Base-by-base conservation (phyloP, 345 rosid species). In the Populus tremula region DNA sequence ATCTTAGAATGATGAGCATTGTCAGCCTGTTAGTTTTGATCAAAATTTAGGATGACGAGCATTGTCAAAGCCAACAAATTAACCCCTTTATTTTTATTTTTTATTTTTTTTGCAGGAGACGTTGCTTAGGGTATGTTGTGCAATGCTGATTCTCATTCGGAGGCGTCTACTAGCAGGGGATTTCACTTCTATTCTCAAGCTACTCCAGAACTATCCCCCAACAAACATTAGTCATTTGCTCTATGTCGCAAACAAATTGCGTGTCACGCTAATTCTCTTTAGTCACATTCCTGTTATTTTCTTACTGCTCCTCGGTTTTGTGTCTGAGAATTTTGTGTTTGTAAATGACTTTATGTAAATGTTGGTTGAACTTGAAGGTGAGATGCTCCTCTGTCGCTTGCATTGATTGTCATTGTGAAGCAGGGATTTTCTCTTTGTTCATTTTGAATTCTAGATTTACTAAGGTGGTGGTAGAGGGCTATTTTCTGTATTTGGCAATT, bases 181-280 rank as follows among this genome's bases (percentile, higher is more conserved):
- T 78, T 93, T 93, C 86, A 93, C 98, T 23, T 87, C 93, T 23
- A 93, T 87, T 80, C 91, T 93, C 73, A 88, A 88, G 85, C 87
- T 93, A 14, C 92, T 93, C 31, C 98, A 93, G 79, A 84, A 88
- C 61, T 93, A 93, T 73, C 98, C 98, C 21, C 84, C 92, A 21
- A 87, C 97, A 74, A 93, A 88, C 83, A 85, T 91, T 82, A 86
- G 90, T 74, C 99, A 96, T 87, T 84, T 96, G 76, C 91, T 96
- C 71, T 93, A 92, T 77, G 94, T 96, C 23, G 99, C 98, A 72
- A 92, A 92, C 85, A 95, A 95, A 83, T 83, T 95, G 84, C 96
- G 96, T 13, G 70, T 69, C 82, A 12, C 80, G 41, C 81, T 91
- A 70, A 83, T 77, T 45, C 25, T 53, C 49, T 16, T 47, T 38